A percentile compares a stretch with the other conserved stretches of the same genome.
Evolutionary conservation across 306 rosid species (phyloP).

Genomic region (Dalbergia cultrata): DNA sequence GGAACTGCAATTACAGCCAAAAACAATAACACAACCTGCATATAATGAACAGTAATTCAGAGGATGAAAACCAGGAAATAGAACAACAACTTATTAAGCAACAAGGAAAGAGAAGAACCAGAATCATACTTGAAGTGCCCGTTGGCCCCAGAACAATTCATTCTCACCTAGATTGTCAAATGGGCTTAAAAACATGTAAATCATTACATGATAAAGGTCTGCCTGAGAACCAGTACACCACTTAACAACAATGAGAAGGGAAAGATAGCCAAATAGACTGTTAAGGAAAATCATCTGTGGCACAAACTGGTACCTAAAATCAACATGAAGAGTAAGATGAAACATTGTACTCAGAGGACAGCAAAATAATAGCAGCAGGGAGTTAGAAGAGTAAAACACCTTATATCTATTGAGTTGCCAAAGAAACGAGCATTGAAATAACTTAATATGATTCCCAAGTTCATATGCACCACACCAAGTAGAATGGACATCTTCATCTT

Average conservation of each 20-base stretch:
- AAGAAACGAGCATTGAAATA: conserved; percentile 82
- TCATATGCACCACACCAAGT: conserved; percentile 88
- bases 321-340: conserved; percentile 42
- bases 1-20: conserved; percentile 89
- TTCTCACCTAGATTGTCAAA: conserved; percentile 85
- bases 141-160: conserved; percentile 93
- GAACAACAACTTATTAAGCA: conserved; percentile 10
- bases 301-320: conserved; percentile 87
- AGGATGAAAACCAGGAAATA: conserved; percentile 6
- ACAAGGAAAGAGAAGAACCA: conserved; percentile 39
- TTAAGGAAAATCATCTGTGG: conserved; percentile 91
- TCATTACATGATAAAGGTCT: conserved; percentile 95
- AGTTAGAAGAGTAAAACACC: conserved; percentile 55
- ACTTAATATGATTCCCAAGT: conserved; percentile 83
- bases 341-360: conserved; percentile 28
- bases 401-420: conserved; percentile 73
- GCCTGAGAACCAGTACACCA: conserved; percentile 95
- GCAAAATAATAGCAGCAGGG: conserved; percentile 26
- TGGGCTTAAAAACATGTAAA: conserved; percentile 95
- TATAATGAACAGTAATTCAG: conserved; percentile 43
- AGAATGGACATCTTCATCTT: conserved; percentile 94
- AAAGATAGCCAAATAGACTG: conserved; percentile 91
- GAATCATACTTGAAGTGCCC: conserved; percentile 78
- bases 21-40: conserved; percentile 81
- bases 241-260: conserved; percentile 86